These are phyloP conservation scores for Fraxinus ornus DNA, from an alignment of 305 asterid genomes.

Conservation along the genomic window DNA sequence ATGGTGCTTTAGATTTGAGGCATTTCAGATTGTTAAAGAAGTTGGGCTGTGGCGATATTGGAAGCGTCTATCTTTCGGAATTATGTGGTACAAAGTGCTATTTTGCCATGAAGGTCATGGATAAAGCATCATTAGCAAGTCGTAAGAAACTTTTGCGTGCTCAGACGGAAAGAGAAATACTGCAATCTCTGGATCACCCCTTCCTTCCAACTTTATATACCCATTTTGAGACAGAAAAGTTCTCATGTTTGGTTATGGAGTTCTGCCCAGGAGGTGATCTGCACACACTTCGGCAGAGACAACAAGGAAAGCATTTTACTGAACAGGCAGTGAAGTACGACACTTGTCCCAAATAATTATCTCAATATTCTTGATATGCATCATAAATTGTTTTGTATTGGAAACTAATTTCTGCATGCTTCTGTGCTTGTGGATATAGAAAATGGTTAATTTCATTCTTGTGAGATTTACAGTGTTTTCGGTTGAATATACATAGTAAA, in stretches of 20 bases:
- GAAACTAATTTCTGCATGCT: neutral
- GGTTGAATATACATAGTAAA: neutral
- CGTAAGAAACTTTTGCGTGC: conserved; percentile 91
- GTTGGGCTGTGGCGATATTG: conserved; percentile 95
- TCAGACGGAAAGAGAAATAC: conserved; percentile 89
- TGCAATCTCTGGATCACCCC: conserved; percentile 88
- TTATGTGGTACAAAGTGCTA: conserved; percentile 87
- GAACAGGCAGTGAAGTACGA: conserved; percentile 95
- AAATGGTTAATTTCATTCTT: neutral
- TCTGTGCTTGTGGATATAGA: neutral
- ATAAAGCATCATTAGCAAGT: conserved; percentile 80
- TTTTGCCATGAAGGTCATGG: conserved; percentile 97
- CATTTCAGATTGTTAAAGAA: conserved; percentile 84
- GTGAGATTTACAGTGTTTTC: neutral
- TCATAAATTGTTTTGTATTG: neutral
- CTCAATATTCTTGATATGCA: conserved; percentile 2
- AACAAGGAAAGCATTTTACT: conserved; percentile 81
- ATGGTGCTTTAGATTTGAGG: conserved; percentile 74
- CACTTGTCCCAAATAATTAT: conserved; percentile 22
- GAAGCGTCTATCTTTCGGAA: conserved; percentile 90
- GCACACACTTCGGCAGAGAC: conserved; percentile 92
- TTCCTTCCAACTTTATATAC: conserved; percentile 84
- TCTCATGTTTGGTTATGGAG: conserved; percentile 96
- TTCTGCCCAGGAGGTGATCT: conserved; percentile 98
- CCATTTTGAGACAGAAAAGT: conserved; percentile 87